These are phyloP conservation scores for Alternaria triticimaculans DNA, from an alignment of 2,329 filamentous ascomycete genomes.

Conservation along the genomic window DNA sequence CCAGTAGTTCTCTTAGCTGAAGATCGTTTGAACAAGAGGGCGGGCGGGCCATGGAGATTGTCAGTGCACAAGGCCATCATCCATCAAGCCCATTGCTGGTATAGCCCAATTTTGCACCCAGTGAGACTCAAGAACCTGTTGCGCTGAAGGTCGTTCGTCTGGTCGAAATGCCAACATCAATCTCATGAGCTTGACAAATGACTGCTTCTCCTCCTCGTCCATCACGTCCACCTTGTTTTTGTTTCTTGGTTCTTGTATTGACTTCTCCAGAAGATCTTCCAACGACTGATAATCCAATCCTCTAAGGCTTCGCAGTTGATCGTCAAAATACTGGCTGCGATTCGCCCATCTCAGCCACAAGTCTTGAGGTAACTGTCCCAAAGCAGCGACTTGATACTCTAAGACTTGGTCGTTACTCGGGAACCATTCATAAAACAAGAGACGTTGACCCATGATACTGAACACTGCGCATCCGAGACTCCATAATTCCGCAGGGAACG, in stretches of 20 bases:
- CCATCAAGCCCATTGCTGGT: slow-evolving; percentile 2
- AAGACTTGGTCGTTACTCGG: slow-evolving; percentile 6
- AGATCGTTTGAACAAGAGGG: background rate
- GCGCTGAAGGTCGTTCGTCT: slow-evolving; percentile 13
- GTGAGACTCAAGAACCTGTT: slow-evolving; percentile 15
- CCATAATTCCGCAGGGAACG: background rate
- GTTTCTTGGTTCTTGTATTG: background rate
- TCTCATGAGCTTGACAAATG: background rate
- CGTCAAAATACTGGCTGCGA: slow-evolving; percentile 4
- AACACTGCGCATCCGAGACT: background rate
- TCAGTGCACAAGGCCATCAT: background rate
- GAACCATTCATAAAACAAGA: background rate
- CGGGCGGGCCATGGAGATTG: background rate
- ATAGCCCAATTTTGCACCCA: slow-evolving; percentile 19
- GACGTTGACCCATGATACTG: background rate
- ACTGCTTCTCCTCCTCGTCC: background rate
- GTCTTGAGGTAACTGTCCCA: slow-evolving; percentile 11
- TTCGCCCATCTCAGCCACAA: slow-evolving; percentile 8
- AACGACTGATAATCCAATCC: slow-evolving; percentile 1
- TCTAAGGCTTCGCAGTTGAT: slow-evolving; percentile 12
- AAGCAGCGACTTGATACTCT: slow-evolving; percentile 8
- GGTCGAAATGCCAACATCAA: slow-evolving; percentile 9
- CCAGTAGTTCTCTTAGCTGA: background rate
- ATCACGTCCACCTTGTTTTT: background rate
- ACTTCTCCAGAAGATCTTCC: slow-evolving; percentile 3